Evolutionary conservation across 192 early-diverging fungal species (phyloP).

Genomic region (Helicostylum pulchrum): DNA sequence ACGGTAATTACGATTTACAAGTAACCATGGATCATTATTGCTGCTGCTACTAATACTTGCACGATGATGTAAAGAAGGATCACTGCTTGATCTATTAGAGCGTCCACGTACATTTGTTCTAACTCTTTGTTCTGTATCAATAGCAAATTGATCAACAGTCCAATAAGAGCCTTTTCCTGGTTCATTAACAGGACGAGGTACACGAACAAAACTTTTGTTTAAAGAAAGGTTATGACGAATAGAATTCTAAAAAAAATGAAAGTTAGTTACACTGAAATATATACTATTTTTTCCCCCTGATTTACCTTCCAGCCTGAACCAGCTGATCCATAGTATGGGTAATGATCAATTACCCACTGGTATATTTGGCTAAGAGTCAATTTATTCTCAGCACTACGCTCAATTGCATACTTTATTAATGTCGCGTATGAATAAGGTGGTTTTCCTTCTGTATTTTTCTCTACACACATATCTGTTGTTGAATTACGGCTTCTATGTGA

Average conservation of each 20-base stretch:
- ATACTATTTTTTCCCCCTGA: neutral
- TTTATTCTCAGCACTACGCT: constrained; percentile 52
- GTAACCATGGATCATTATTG: constrained; percentile 7
- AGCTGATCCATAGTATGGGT: constrained; percentile 72
- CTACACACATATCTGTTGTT: constrained; percentile 26
- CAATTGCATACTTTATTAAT: constrained; percentile 76
- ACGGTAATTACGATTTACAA: constrained; percentile 8
- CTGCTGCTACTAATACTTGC: neutral
- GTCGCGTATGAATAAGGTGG: constrained; percentile 80
- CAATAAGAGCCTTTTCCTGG: constrained; percentile 87
- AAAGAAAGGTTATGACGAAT: constrained; percentile 82
- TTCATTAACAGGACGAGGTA: constrained; percentile 74
- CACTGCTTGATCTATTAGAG: constrained; percentile 27
- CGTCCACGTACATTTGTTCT: constrained; percentile 26
- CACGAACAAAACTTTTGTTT: constrained; percentile 78
- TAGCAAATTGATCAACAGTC: constrained; percentile 62
- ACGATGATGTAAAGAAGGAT: constrained; percentile 15
- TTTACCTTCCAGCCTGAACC: constrained; percentile 56
- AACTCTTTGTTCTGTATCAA: constrained; percentile 24
- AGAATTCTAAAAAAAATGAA: constrained; percentile 78
- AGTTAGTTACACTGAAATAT: neutral
- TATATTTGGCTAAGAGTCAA: constrained; percentile 84
- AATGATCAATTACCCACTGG: constrained; percentile 67
- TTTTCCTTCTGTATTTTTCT: constrained; percentile 48
- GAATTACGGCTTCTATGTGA: constrained; percentile 7